Conservation (phyloP, 1,284 basidiomycete genomes). For the Puccinia polysora region DNA sequence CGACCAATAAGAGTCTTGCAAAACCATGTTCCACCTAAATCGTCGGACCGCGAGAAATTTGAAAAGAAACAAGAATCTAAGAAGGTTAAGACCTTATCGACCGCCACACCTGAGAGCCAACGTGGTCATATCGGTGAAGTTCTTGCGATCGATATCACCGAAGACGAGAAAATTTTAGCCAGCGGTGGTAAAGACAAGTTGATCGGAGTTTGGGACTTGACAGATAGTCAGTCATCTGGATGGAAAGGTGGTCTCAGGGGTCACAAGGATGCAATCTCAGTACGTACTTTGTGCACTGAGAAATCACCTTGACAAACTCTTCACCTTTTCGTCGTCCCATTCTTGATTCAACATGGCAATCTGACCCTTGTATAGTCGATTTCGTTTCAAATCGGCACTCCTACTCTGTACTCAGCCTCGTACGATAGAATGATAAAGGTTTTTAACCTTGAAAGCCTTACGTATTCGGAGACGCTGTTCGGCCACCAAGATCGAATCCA, state of each 20-base stretch:
- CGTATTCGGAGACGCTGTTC: constrained; percentile 93
- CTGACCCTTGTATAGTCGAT: constrained; percentile 59
- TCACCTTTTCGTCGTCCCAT: no score
- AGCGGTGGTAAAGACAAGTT: constrained; percentile 78
- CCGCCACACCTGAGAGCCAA: constrained; percentile 54
- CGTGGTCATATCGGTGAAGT: constrained; percentile 82
- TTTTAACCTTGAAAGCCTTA: constrained; percentile 77
- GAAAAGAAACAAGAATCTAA: constrained; percentile 62
- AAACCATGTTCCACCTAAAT: constrained; percentile 29
- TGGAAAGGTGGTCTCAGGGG: constrained; percentile 38
- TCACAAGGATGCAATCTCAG: constrained; percentile 39
- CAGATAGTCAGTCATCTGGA: constrained; percentile 5
- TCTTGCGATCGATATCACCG: constrained; percentile 72
- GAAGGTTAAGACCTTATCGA: constrained; percentile 53
- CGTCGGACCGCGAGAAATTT: constrained; percentile 17
- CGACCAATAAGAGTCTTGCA: background rate
- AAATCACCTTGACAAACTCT: no score
- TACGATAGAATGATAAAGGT: constrained; percentile 88
- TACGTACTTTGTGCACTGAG: no score
- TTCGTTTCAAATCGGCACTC: constrained; percentile 69
- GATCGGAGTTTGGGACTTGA: constrained; percentile 67
- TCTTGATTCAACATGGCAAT: constrained; percentile 44
- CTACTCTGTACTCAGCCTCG: constrained; percentile 80
- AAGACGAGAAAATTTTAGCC: constrained; percentile 76
- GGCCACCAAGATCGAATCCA: constrained; percentile 90